These are phyloP conservation scores for Acanthamoeba culbertsoni DNA, from an alignment of 208 protist genomes.

Conservation along the genomic window DNA sequence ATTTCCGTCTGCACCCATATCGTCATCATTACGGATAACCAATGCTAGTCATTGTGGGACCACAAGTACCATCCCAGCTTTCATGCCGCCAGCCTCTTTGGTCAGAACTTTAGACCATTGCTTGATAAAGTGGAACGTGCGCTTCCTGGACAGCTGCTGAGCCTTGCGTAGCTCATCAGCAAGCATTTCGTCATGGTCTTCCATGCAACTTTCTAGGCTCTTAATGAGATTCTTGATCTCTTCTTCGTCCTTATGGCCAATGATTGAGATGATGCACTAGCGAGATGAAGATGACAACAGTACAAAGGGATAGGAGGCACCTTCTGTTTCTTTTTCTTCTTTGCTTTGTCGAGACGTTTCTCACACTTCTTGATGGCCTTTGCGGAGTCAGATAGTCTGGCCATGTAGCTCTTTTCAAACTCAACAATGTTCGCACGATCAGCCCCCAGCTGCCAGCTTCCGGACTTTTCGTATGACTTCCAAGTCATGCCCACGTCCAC, in stretches of 20 bases:
- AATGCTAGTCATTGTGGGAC: background rate
- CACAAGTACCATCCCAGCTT: background rate
- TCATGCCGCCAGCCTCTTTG: background rate
- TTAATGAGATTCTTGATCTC: conserved; percentile 23
- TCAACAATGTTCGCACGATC: background rate
- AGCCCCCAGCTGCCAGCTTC: background rate
- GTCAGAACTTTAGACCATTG: conserved; percentile 14
- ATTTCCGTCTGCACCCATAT: background rate
- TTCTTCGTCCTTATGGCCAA: background rate
- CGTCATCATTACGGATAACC: background rate
- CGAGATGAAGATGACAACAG: background rate
- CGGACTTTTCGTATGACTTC: conserved; percentile 12
- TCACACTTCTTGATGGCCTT: conserved; percentile 32
- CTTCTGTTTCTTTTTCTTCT: conserved; percentile 37
- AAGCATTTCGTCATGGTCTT: background rate
- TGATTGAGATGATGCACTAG: background rate
- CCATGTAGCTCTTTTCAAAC: conserved; percentile 32
- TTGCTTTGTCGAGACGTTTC: conserved; percentile 18
- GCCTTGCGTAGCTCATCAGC: background rate
- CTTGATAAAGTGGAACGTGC: background rate
- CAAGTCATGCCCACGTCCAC: background rate
- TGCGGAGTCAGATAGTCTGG: background rate
- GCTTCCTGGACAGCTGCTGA: background rate
- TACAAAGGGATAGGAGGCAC: background rate
- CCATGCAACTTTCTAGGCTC: background rate